phyloP scores from a whole-genome alignment of 345 rosid species.

The Citrus maxima region DNA sequence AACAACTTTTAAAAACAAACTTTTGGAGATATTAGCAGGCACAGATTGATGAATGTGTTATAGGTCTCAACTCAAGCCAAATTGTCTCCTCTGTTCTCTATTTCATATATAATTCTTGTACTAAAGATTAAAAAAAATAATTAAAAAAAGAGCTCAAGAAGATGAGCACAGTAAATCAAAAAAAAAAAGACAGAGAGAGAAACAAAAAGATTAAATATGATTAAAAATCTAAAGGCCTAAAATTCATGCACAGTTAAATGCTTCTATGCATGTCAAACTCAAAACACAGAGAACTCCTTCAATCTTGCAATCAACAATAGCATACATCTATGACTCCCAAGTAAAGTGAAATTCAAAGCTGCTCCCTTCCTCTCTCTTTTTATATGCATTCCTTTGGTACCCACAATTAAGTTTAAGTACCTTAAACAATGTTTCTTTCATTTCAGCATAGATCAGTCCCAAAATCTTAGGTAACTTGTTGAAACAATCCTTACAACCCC shows the following conservation, averaged over 20 bases:
- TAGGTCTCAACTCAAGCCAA: background rate
- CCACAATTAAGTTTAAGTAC: background rate
- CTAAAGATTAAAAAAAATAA: background rate
- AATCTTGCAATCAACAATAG: background rate
- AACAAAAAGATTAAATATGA: background rate
- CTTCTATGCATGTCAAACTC: background rate
- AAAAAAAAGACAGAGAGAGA: background rate
- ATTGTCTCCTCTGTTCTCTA: background rate
- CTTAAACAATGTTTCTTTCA: background rate
- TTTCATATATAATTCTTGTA: too few relatives aligned
- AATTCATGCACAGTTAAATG: background rate
- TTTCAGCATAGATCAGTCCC: background rate
- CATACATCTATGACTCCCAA: background rate
- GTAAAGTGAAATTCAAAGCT: background rate
- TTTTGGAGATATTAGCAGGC: background rate
- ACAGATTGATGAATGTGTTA: background rate
- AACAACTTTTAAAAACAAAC: background rate
- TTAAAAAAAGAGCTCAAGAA: background rate
- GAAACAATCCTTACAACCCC: background rate
- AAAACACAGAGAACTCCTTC: background rate
- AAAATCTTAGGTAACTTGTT: background rate
- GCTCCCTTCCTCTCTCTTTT: background rate
- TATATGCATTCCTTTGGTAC: background rate
- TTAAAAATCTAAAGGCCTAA: background rate
- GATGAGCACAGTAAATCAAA: background rate